phyloP scores from a whole-genome alignment of 352 stramenopile species.

The Thraustochytrium sp. region DNA sequence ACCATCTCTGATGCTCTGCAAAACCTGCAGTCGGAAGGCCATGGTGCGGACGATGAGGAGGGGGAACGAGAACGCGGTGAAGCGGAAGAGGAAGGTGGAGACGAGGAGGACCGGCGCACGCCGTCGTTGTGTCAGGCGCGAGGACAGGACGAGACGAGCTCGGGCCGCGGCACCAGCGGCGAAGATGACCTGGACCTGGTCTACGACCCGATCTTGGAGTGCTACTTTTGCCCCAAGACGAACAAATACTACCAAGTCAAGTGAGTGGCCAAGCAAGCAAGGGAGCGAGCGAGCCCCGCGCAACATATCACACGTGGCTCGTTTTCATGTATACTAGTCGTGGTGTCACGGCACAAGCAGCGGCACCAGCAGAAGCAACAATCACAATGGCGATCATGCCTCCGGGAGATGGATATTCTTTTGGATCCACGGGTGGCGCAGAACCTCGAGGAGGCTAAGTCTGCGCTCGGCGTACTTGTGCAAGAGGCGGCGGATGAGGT shows the following conservation, averaged over 20 bases:
- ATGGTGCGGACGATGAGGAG: too few relatives aligned
- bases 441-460: constrained; percentile 5
- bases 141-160: not conserved
- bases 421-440: constrained; percentile 30
- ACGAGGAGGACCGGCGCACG: not conserved
- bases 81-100: not conserved
- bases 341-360: too few relatives aligned
- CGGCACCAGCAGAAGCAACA: too few relatives aligned
- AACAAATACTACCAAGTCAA: constrained; percentile 78
- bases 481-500: constrained; percentile 13
- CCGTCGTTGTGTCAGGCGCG: too few relatives aligned
- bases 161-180: too few relatives aligned
- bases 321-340: not conserved
- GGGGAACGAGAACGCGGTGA: not conserved
- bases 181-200: constrained; percentile 61
- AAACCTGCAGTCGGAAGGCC: not conserved
- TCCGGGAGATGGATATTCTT: not conserved
- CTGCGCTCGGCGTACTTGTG: not conserved
- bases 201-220: constrained; percentile 71
- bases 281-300: too few relatives aligned
- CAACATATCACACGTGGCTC: too few relatives aligned
- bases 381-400: too few relatives aligned
- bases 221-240: constrained; percentile 68
- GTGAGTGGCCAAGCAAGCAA: constrained; percentile 37
- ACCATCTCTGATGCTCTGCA: not conserved